Evolutionary conservation across 768 basidiomycete genomes (phyloP).

Genomic region (Trametes villosa): DNA sequence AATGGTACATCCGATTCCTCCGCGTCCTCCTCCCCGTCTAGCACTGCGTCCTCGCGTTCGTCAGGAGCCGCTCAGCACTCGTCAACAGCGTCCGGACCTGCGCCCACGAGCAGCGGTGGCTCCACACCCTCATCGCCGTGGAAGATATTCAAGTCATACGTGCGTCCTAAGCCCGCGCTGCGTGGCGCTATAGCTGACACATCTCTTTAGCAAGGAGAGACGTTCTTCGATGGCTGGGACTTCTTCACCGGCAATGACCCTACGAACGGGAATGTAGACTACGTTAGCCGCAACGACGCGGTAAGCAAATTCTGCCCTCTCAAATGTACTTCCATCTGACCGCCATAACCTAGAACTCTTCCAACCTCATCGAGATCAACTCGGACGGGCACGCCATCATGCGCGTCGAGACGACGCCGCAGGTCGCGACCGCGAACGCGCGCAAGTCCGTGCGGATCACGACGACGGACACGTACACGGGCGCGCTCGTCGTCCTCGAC

Average conservation of each 20-base stretch:
- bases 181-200: background rate
- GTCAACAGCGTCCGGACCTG: slow-evolving; percentile 17
- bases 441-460: slow-evolving; percentile 83
- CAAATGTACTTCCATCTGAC: background rate
- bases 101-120: slow-evolving; percentile 17
- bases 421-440: slow-evolving; percentile 59
- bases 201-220: slow-evolving; percentile 55
- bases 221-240: slow-evolving; percentile 84
- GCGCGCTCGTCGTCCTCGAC: slow-evolving; percentile 79
- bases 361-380: slow-evolving; percentile 70
- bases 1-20: slow-evolving; percentile 15
- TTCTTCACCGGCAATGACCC: slow-evolving; percentile 76
- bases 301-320: slow-evolving; percentile 41
- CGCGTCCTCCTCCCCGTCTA: background rate
- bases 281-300: slow-evolving; percentile 63
- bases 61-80: slow-evolving; percentile 21
- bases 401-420: slow-evolving; percentile 84
- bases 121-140: slow-evolving; percentile 28
- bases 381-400: slow-evolving; percentile 78
- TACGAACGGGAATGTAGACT: slow-evolving; percentile 74
- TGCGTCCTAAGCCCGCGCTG: slow-evolving; percentile 37
- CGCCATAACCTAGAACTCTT: slow-evolving; percentile 47
- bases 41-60: slow-evolving; percentile 10
- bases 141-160: slow-evolving; percentile 63
- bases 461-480: slow-evolving; percentile 59